These are phyloP conservation scores for Cryptosporidium viatorum DNA, from an alignment of 169 alveolate genomes.

Conservation along the genomic window DNA sequence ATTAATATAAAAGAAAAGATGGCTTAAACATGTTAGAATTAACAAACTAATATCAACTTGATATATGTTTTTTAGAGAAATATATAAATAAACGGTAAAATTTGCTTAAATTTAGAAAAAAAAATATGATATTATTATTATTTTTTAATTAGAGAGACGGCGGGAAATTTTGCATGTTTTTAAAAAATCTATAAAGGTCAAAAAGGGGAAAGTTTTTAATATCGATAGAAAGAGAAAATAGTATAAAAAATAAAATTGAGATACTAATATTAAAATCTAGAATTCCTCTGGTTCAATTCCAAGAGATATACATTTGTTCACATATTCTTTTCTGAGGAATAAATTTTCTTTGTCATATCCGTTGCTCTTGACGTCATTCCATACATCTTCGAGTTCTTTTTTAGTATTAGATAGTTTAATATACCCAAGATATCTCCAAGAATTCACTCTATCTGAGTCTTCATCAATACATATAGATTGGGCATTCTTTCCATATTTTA, in stretches of 20 bases:
- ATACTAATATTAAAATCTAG: neutral
- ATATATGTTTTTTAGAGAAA: too few relatives aligned
- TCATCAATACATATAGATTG: slow-evolving; percentile 37
- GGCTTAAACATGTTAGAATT: too few relatives aligned
- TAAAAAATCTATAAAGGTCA: neutral
- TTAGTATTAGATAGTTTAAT: slow-evolving; percentile 19
- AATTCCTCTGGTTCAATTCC: slow-evolving; percentile 50
- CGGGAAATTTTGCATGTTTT: slow-evolving; percentile 10
- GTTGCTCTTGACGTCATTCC: slow-evolving; percentile 11
- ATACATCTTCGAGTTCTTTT: slow-evolving; percentile 31
- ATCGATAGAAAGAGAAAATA: neutral
- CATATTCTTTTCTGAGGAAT: slow-evolving; percentile 61
- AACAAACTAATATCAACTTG: neutral
- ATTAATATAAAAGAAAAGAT: too few relatives aligned
- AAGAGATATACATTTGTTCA: slow-evolving; percentile 15
- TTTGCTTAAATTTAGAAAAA: too few relatives aligned
- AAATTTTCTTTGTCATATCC: slow-evolving; percentile 32
- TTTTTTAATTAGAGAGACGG: slow-evolving; percentile 21
- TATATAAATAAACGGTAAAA: too few relatives aligned
- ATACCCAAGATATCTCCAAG: slow-evolving; percentile 70
- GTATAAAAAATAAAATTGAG: neutral
- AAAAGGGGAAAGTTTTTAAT: too few relatives aligned
- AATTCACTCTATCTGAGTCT: slow-evolving; percentile 28
- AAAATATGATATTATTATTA: too few relatives aligned
- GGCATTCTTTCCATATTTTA: neutral